These are phyloP conservation scores for Globisporangium solare DNA, from an alignment of 352 stramenopile genomes.

Conservation along the genomic window DNA sequence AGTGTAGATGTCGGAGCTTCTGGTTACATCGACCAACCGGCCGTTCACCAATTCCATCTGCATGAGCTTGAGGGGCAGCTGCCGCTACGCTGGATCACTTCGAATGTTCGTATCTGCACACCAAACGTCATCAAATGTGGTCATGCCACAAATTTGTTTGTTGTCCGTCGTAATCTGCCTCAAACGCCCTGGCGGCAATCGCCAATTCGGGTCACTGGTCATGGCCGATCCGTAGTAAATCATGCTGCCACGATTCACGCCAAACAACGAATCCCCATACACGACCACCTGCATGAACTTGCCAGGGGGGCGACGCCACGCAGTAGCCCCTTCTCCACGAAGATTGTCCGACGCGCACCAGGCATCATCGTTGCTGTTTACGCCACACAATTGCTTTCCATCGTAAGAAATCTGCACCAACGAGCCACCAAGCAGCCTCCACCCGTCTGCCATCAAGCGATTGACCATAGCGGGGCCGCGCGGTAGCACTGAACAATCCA, in stretches of 20 bases:
- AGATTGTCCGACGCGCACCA: constrained; percentile 22
- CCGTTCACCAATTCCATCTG: constrained; percentile 18
- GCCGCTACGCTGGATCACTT: constrained; percentile 9
- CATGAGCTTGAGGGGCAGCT: constrained; percentile 9
- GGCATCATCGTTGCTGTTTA: constrained; percentile 17
- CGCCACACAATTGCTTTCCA: constrained; percentile 22
- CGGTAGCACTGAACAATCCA: constrained; percentile 9
- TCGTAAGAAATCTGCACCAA: constrained; percentile 28
- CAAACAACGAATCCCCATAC: constrained; percentile 23
- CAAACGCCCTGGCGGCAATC: constrained; percentile 6
- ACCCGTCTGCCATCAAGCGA: neutral
- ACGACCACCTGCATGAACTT: constrained; percentile 24
- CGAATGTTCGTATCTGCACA: constrained; percentile 16
- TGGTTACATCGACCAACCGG: constrained; percentile 5
- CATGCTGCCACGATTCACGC: constrained; percentile 10
- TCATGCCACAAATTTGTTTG: constrained; percentile 21
- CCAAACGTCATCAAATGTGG: neutral
- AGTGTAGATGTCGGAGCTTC: constrained; percentile 1
- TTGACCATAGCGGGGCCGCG: neutral
- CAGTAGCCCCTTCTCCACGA: constrained; percentile 11
- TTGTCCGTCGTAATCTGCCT: constrained; percentile 23
- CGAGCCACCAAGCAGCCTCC: constrained; percentile 16
- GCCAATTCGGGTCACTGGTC: constrained; percentile 9
- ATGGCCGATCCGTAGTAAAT: constrained; percentile 9
- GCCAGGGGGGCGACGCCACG: constrained; percentile 19